Conservation (phyloP, 495 filamentous ascomycete genomes). For the Elasticomyces elasticus region DNA sequence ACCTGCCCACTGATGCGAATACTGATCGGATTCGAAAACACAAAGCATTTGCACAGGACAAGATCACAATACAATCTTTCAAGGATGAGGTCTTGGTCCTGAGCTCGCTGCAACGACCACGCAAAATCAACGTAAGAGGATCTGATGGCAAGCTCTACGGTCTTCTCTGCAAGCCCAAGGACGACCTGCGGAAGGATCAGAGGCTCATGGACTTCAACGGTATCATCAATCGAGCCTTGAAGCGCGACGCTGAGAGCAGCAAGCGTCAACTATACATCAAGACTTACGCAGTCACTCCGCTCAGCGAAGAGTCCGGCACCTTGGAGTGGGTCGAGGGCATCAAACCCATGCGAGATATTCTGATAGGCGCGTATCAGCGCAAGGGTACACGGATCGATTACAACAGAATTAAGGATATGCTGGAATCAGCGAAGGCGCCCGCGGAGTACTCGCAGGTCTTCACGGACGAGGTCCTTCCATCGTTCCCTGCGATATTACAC, state of each 20-base stretch:
- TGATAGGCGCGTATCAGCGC: constrained; percentile 65
- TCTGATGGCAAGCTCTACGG: constrained; percentile 82
- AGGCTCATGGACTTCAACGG: constrained; percentile 98
- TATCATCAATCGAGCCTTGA: constrained; percentile 91
- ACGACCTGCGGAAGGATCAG: constrained; percentile 93
- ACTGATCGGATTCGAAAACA: constrained; percentile 59
- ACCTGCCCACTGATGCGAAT: constrained; percentile 64
- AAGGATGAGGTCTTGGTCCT: constrained; percentile 80
- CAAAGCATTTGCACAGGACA: constrained; percentile 64
- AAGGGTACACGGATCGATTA: constrained; percentile 52
- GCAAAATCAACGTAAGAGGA: constrained; percentile 78
- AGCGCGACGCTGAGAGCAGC: constrained; percentile 80
- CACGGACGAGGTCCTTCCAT: constrained; percentile 49
- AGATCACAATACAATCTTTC: constrained; percentile 56
- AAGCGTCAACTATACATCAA: constrained; percentile 82
- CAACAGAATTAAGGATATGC: constrained; percentile 45
- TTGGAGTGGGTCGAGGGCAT: constrained; percentile 99
- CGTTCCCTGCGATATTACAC: constrained; percentile 73
- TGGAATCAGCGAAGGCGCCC: constrained; percentile 48
- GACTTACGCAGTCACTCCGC: constrained; percentile 89
- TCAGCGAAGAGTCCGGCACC: constrained; percentile 95
- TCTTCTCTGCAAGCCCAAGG: constrained; percentile 92
- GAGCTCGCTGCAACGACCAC: constrained; percentile 81
- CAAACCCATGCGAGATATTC: constrained; percentile 84
- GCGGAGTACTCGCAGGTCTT: constrained; percentile 54